Percentiles rank a stretch among this genome's conserved stretches.
Conservation (phyloP, 2,329 filamentous ascomycete genomes). For the Botryotinia globosa region DNA sequence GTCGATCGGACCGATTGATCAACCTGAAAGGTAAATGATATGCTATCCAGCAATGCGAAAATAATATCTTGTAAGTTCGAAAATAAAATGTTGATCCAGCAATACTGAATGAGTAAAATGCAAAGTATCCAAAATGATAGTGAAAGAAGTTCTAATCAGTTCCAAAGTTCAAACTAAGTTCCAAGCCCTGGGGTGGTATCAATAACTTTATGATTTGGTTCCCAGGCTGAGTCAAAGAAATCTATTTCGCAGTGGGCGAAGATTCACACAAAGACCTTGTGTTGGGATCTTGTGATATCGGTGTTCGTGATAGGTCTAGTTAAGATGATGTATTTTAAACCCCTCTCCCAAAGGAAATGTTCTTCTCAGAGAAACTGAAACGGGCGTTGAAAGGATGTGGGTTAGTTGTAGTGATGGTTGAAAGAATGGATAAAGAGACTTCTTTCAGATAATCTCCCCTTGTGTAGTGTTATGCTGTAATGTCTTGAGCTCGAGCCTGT, state of each 20-base stretch:
- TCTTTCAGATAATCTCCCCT: neutral
- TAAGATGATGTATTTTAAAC: neutral
- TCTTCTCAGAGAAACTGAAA: neutral
- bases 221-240: neutral
- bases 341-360: neutral
- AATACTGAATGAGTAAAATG: neutral
- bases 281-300: neutral
- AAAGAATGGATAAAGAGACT: neutral
- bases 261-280: neutral
- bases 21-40: neutral
- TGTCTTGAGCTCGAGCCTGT: neutral
- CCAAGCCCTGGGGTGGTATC: neutral
- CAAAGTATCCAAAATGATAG: neutral
- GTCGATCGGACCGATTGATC: neutral
- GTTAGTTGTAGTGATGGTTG: neutral
- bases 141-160: neutral
- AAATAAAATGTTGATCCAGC: constrained; percentile 2
- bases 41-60: neutral
- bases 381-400: neutral
- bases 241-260: neutral
- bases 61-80: neutral
- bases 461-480: neutral
- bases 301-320: neutral
- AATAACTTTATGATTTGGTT: constrained; percentile 4
- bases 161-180: neutral